Evolutionary conservation across 2,329 filamentous ascomycete species (phyloP).

Genomic region (Exophiala aquamarina): DNA sequence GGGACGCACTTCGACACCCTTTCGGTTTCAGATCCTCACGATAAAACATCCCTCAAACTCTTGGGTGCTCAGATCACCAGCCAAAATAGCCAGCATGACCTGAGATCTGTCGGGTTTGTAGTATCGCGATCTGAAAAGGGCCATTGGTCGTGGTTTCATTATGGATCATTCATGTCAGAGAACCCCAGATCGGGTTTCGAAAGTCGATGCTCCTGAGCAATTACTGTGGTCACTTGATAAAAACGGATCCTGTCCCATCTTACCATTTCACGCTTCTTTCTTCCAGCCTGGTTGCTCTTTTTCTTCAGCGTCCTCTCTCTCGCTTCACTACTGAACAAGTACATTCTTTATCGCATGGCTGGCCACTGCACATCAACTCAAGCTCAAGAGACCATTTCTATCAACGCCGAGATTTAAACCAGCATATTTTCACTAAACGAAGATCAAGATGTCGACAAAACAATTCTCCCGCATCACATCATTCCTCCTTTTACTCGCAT

Average conservation of each 20-base stretch:
- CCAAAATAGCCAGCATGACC: constrained; percentile 4
- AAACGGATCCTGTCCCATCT: neutral
- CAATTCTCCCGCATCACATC: constrained; percentile 5
- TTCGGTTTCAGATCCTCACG: constrained; percentile 10
- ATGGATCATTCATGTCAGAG: neutral
- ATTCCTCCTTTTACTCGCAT: constrained; percentile 14
- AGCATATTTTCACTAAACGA: too few species aligned
- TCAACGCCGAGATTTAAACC: neutral
- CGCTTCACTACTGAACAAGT: neutral
- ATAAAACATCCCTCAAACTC: constrained; percentile 8
- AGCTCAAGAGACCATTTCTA: neutral
- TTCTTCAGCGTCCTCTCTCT: neutral
- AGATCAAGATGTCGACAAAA: constrained; percentile 12
- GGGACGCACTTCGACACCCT: neutral
- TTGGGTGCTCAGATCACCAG: constrained; percentile 2
- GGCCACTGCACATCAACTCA: neutral
- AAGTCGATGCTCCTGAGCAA: constrained; percentile 2
- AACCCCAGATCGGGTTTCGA: constrained; percentile 4
- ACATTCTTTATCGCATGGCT: constrained; percentile 2
- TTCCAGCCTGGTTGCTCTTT: constrained; percentile 1
- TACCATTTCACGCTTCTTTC: neutral
- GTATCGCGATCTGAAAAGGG: neutral
- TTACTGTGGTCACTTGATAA: neutral
- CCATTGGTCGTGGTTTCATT: constrained; percentile 4
- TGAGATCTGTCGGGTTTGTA: neutral